phyloP scores from a whole-genome alignment of 2,329 filamentous ascomycete genomes.

The Samsoniella hepiali region DNA sequence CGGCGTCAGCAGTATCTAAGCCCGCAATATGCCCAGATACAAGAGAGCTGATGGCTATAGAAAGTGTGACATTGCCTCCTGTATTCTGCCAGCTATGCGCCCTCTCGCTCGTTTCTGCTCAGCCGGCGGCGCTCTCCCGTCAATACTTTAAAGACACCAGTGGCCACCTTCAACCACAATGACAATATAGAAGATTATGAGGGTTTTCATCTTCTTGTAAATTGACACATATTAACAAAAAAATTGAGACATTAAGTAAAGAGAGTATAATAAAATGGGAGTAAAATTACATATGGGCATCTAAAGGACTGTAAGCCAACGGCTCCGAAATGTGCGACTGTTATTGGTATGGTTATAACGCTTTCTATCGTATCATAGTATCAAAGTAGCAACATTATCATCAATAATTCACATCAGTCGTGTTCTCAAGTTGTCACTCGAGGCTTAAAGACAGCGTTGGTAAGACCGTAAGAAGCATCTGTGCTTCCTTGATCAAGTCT shows the following conservation, averaged over 20 bases:
- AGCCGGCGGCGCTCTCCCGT: no score
- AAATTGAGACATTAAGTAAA: neutral
- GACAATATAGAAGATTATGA: no score
- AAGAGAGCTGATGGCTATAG: no score
- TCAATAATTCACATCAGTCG: neutral
- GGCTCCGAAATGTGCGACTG: neutral
- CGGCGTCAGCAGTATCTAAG: no score
- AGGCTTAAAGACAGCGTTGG: constrained; percentile 49
- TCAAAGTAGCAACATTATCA: constrained; percentile 10
- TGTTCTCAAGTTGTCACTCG: constrained; percentile 21
- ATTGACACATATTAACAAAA: neutral
- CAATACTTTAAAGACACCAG: no score
- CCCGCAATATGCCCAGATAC: no score
- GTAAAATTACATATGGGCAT: constrained; percentile 2
- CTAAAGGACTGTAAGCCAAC: constrained; percentile 13
- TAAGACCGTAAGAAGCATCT: constrained; percentile 34
- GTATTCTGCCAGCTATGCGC: no score
- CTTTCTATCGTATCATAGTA: constrained; percentile 16
- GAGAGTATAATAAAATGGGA: constrained; percentile 5
- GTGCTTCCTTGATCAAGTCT: neutral
- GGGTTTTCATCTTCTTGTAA: no score
- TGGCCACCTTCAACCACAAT: no score
- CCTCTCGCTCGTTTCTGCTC: no score
- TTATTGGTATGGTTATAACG: neutral
- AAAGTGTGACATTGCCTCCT: no score